A percentile compares a stretch with the other conserved stretches of the same genome.
Conservation (phyloP, 805 yeast species). For the Wickerhamiella cacticola region DNA sequence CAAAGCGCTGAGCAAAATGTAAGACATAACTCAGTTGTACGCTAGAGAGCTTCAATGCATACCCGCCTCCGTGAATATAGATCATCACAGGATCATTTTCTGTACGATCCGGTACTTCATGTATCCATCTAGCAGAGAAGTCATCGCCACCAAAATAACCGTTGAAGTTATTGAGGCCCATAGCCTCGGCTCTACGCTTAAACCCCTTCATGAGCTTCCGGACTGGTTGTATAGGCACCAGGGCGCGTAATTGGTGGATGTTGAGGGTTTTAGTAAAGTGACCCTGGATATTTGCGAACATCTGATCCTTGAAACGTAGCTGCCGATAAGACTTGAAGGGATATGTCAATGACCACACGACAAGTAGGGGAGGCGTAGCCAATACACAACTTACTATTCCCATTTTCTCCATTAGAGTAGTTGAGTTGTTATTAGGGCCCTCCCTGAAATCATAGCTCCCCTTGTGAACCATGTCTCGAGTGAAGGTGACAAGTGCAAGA, state of each 20-base stretch:
- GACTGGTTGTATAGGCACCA: constrained; percentile 19
- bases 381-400: background rate
- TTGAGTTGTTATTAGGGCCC: constrained; percentile 8
- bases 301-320: background rate
- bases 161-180: constrained; percentile 18
- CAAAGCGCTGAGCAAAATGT: constrained; percentile 11
- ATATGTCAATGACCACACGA: background rate
- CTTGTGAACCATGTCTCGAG: background rate
- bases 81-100: constrained; percentile 23
- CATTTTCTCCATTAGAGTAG: background rate
- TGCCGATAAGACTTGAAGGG: background rate
- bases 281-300: constrained; percentile 11
- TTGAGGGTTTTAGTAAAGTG: constrained; percentile 16
- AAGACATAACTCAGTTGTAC: constrained; percentile 19
- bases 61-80: constrained; percentile 26
- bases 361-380: background rate
- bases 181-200: background rate
- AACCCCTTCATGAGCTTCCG: constrained; percentile 15
- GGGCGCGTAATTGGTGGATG: constrained; percentile 18
- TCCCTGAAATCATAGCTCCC: constrained; percentile 12
- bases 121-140: constrained; percentile 19
- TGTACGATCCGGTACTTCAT: constrained; percentile 19
- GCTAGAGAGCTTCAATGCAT: constrained; percentile 18
- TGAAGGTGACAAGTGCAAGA: background rate
- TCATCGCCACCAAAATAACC: constrained; percentile 10